Percentiles rank a stretch among this genome's conserved stretches.
Evolutionary conservation across 805 yeast genomes (phyloP).

Genomic region (Teunomyces cretensis): DNA sequence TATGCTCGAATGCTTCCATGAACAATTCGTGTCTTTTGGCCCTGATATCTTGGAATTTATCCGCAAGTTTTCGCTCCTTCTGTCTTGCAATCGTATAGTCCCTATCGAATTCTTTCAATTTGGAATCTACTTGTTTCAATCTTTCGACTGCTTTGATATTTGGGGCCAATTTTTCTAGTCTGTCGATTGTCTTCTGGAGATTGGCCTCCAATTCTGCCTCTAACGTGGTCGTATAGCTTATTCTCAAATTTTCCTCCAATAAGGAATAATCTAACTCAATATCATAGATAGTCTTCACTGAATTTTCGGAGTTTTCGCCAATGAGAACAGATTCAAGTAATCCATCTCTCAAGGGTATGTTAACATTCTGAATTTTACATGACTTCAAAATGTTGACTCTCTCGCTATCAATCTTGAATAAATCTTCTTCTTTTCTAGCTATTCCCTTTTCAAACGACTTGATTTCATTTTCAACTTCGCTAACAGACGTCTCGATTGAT

Average conservation of each 20-base stretch:
- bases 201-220: slow-evolving; percentile 36
- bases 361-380: slow-evolving; percentile 71
- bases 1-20: slow-evolving; percentile 72
- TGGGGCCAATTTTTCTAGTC: slow-evolving; percentile 62
- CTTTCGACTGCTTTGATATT: slow-evolving; percentile 79
- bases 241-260: slow-evolving; percentile 45
- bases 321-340: slow-evolving; percentile 61
- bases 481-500: slow-evolving; percentile 28
- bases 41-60: slow-evolving; percentile 60
- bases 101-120: slow-evolving; percentile 58
- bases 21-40: slow-evolving; percentile 60
- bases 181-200: slow-evolving; percentile 34
- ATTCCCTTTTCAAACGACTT: slow-evolving; percentile 29
- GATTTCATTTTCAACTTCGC: slow-evolving; percentile 39
- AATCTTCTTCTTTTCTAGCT: slow-evolving; percentile 48
- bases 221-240: slow-evolving; percentile 36
- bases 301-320: slow-evolving; percentile 44
- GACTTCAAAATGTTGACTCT: slow-evolving; percentile 60
- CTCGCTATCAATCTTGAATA: slow-evolving; percentile 54
- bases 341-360: slow-evolving; percentile 62
- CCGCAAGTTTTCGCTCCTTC: slow-evolving; percentile 53
- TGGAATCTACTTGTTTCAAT: slow-evolving; percentile 62
- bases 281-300: slow-evolving; percentile 41
- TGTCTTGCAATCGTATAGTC: slow-evolving; percentile 65
- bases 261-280: slow-evolving; percentile 56